Evolutionary conservation across 805 yeast genomes (phyloP).

Genomic region (Cyberlindnera misumaiensis): DNA sequence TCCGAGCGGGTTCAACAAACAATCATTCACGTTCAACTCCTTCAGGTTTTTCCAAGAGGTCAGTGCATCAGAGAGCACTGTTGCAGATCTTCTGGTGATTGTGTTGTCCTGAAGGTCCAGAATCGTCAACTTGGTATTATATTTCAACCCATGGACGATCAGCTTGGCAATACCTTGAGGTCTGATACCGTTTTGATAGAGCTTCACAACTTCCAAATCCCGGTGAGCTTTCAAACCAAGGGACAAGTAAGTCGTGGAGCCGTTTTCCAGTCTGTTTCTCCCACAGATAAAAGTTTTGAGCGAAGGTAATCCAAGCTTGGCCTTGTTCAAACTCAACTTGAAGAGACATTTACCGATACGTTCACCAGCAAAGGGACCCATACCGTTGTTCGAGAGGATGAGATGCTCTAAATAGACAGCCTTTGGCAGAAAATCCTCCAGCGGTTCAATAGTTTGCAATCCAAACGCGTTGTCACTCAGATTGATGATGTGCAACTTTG

Average conservation of each 20-base stretch:
- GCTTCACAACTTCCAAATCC: slow-evolving; percentile 62
- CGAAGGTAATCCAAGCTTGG: slow-evolving; percentile 35
- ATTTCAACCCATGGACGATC: slow-evolving; percentile 62
- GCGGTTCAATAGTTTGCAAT: slow-evolving; percentile 85
- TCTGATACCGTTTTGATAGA: slow-evolving; percentile 96
- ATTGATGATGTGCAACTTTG: slow-evolving; percentile 66
- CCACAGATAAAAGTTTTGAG: slow-evolving; percentile 92
- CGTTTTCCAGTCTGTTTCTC: slow-evolving; percentile 93
- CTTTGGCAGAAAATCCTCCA: slow-evolving; percentile 68
- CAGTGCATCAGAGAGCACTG: slow-evolving; percentile 55
- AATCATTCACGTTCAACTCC: slow-evolving; percentile 85
- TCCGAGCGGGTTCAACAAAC: slow-evolving; percentile 77
- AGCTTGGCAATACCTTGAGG: slow-evolving; percentile 83
- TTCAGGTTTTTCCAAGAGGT: slow-evolving; percentile 56
- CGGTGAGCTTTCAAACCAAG: slow-evolving; percentile 78
- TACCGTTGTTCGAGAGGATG: slow-evolving; percentile 88
- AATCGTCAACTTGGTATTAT: slow-evolving; percentile 52
- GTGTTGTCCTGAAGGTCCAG: slow-evolving; percentile 95
- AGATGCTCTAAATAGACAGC: slow-evolving; percentile 80
- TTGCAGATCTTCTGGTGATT: slow-evolving; percentile 63
- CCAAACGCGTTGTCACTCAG: slow-evolving; percentile 96
- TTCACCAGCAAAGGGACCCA: slow-evolving; percentile 97
- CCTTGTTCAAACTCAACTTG: slow-evolving; percentile 61
- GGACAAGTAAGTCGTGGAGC: slow-evolving; percentile 80
- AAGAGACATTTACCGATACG: slow-evolving; percentile 84